Evolutionary conservation across 306 rosid species (phyloP).

Genomic region (Cucumis hystrix): DNA sequence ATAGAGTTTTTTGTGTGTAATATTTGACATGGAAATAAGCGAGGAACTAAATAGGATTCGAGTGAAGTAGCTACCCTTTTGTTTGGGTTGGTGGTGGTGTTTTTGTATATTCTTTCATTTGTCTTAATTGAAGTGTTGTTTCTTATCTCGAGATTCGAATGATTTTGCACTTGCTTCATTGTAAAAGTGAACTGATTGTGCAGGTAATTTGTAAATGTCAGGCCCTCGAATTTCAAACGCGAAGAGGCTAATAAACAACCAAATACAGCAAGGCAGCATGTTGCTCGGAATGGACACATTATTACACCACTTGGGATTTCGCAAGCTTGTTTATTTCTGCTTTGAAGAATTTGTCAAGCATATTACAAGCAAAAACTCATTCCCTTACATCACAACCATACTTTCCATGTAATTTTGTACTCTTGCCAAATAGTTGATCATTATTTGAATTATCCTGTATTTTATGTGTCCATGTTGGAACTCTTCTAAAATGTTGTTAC

Average conservation of each 20-base stretch:
- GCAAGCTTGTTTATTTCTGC: neutral
- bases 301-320: neutral
- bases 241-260: neutral
- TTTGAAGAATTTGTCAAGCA: neutral
- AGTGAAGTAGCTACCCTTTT: too few species aligned
- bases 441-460: neutral
- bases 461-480: neutral
- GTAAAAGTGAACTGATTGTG: neutral
- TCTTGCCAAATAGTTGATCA: neutral
- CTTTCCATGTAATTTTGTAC: neutral
- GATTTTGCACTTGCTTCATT: neutral
- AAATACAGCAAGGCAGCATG: neutral
- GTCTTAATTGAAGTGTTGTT: too few species aligned
- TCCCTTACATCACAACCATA: neutral
- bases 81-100: too few species aligned
- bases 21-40: too few species aligned
- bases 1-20: too few species aligned
- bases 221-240: neutral
- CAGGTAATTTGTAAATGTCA: constrained; percentile 1
- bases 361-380: neutral
- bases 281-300: neutral
- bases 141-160: too few species aligned
- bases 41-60: too few species aligned
- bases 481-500: neutral
- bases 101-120: too few species aligned